Evolutionary conservation across 2,329 filamentous ascomycete genomes (phyloP), one percentile per base, ranked within the genome.

Genomic region (Calonectria montana): DNA sequence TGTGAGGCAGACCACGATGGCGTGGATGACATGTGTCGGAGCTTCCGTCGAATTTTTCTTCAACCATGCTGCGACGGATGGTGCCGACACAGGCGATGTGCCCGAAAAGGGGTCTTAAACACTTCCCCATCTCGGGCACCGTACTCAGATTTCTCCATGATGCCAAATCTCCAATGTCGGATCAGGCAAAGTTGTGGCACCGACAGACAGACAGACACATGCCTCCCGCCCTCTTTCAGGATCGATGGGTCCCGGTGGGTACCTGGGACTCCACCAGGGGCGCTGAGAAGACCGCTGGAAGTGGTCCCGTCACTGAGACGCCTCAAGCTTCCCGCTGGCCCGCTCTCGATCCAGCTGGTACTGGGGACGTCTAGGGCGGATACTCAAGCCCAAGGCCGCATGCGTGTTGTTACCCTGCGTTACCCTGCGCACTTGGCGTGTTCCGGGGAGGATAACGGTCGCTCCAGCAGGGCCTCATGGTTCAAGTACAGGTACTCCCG

Each of bases 281-380:
- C 67, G 50, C 67, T 73, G 72, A 73, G 66, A 69, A 68, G 53
- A 69, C 66, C 71, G 68, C 63, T 69, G 64, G 65, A 71, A 21
- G 18, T 64, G 48, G 65, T 37, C 50, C 59, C 27, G 37, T 48
- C 37, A 55, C 48, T 62, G 21, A 59, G 53, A 48, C 50, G 62
- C 67, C 48, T 69, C 67, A 70, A 65, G 67, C 63, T 66, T 66
- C 53, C 63, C 62, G 68, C 50, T 66, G 63, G 68, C 68, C 63
- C 53, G 65, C 65, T 48, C 50, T 61, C 18, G 64, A 47, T 66
- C 48, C 48, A 45, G 47, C 50, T 27, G 2, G 23, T 25, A 15
- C 63, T 39, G 48, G 62, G 62, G 62, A 29, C 6, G 41, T 37
- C 43, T 31, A 39, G 37, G 39, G 57, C 37, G 25, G 37, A 18